Percentiles rank a stretch among this genome's conserved stretches.
These are phyloP conservation scores for Saturnispora hagleri DNA, from an alignment of 805 yeast species.

Conservation along the genomic window DNA sequence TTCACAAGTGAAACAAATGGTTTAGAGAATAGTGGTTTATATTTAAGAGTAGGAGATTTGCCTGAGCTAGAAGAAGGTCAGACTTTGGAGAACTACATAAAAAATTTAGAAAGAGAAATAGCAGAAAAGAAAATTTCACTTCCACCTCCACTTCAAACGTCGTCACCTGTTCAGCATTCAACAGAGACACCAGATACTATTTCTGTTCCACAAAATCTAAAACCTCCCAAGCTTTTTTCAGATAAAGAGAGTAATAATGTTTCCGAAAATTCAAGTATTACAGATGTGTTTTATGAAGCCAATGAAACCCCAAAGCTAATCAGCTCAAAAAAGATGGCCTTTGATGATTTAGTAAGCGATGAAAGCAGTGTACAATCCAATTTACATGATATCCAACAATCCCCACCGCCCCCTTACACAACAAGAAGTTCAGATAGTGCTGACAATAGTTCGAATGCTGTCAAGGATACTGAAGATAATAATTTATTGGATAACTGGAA, in stretches of 20 bases:
- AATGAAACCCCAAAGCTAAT: neutral
- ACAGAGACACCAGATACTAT: neutral
- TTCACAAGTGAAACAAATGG: too few relatives aligned
- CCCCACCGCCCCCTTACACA: neutral
- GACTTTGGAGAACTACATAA: conserved; percentile 6
- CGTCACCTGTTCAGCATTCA: neutral
- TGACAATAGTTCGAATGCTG: neutral
- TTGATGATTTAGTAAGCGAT: conserved; percentile 1
- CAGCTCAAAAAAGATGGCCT: neutral
- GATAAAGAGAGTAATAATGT: neutral
- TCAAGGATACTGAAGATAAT: neutral
- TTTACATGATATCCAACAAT: neutral
- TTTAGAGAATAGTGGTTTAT: neutral
- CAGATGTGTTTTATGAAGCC: conserved; percentile 5
- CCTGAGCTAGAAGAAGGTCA: conserved; percentile 10
- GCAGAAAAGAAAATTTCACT: neutral
- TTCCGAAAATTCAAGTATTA: conserved; percentile 1
- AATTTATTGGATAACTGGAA: neutral
- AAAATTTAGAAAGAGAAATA: conserved; percentile 7
- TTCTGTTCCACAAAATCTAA: neutral
- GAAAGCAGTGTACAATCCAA: neutral
- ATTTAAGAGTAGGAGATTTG: conserved; percentile 8
- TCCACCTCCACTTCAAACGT: neutral
- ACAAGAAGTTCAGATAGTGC: neutral
- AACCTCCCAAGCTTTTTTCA: neutral